phyloP scores from a whole-genome alignment of 228 moss, liverwort and hornwort genomes.

The Sphagnum fallax region DNA sequence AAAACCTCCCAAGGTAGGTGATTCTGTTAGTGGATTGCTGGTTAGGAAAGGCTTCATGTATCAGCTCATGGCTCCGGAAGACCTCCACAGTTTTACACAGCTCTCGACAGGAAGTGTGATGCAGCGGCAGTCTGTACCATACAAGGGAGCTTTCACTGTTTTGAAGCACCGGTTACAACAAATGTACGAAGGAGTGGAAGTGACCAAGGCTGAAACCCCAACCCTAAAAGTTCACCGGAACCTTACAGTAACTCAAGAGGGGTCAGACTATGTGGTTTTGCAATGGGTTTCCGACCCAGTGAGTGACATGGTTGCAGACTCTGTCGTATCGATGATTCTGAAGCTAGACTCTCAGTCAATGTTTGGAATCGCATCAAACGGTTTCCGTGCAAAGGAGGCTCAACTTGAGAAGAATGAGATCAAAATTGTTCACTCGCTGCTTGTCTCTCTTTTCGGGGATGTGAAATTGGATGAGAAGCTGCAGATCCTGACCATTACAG shows the following conservation, averaged over 20 bases:
- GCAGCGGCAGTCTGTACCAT: slow-evolving; percentile 86
- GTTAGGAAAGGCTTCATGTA: slow-evolving; percentile 91
- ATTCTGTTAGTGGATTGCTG: slow-evolving; percentile 65
- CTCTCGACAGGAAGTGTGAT: slow-evolving; percentile 85
- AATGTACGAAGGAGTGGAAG: slow-evolving; percentile 91
- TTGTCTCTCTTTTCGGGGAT: slow-evolving; percentile 83
- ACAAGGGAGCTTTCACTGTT: slow-evolving; percentile 83
- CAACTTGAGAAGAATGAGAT: slow-evolving; percentile 79
- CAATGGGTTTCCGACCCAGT: slow-evolving; percentile 90
- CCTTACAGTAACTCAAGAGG: slow-evolving; percentile 76
- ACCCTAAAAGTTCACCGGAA: slow-evolving; percentile 76
- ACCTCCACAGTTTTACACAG: slow-evolving; percentile 86
- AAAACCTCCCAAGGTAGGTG: slow-evolving; percentile 68
- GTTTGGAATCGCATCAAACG: slow-evolving; percentile 52
- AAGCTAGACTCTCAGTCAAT: slow-evolving; percentile 76
- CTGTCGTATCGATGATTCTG: slow-evolving; percentile 81
- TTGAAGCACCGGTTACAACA: slow-evolving; percentile 77
- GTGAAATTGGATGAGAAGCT: slow-evolving; percentile 61
- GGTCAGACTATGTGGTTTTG: slow-evolving; percentile 70
- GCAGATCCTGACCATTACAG: slow-evolving; percentile 65
- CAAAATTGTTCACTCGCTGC: slow-evolving; percentile 74
- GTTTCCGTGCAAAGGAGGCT: slow-evolving; percentile 55
- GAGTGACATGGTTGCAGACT: slow-evolving; percentile 92
- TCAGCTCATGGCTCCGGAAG: slow-evolving; percentile 88
- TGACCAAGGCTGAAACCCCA: slow-evolving; percentile 50